A percentile compares a stretch with the other conserved stretches of the same genome.
phyloP scores from a whole-genome alignment of 305 asterid genomes.

The Fraxinus floribunda region DNA sequence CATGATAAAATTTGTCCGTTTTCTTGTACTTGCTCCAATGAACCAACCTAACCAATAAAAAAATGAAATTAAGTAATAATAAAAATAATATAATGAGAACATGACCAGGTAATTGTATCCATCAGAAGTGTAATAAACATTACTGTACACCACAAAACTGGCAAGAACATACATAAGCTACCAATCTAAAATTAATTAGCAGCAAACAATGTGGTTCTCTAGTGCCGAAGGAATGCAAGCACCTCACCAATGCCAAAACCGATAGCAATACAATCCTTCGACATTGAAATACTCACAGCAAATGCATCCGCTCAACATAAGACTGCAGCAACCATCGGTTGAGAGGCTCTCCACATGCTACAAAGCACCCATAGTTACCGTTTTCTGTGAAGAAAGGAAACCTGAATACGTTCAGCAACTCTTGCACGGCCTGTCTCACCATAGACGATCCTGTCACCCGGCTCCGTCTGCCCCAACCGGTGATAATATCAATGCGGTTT shows the following conservation, averaged over 20 bases:
- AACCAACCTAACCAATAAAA: background rate
- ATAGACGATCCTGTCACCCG: slow-evolving; percentile 81
- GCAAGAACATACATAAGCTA: background rate
- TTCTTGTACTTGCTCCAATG: background rate
- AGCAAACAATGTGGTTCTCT: background rate
- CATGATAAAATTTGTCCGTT: background rate
- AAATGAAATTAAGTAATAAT: background rate
- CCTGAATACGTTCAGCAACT: slow-evolving; percentile 61
- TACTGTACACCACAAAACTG: background rate
- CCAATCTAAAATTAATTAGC: background rate
- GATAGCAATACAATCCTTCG: slow-evolving; percentile 11
- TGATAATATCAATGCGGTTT: slow-evolving; percentile 74
- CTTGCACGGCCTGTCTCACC: slow-evolving; percentile 76
- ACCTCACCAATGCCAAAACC: slow-evolving; percentile 23
- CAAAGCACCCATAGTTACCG: slow-evolving; percentile 86
- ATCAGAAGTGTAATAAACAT: background rate
- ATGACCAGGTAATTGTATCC: background rate
- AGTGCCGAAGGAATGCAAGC: background rate
- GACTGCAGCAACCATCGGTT: slow-evolving; percentile 74
- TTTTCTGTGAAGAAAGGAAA: slow-evolving; percentile 72
- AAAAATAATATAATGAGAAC: background rate
- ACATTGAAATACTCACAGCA: slow-evolving; percentile 43
- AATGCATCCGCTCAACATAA: slow-evolving; percentile 89
- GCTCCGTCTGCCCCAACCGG: slow-evolving; percentile 97
- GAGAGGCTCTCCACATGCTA: slow-evolving; percentile 88